Base-by-base conservation (phyloP, 2,329 filamentous ascomycete genomes). In the Escovopsis weberi region DNA sequence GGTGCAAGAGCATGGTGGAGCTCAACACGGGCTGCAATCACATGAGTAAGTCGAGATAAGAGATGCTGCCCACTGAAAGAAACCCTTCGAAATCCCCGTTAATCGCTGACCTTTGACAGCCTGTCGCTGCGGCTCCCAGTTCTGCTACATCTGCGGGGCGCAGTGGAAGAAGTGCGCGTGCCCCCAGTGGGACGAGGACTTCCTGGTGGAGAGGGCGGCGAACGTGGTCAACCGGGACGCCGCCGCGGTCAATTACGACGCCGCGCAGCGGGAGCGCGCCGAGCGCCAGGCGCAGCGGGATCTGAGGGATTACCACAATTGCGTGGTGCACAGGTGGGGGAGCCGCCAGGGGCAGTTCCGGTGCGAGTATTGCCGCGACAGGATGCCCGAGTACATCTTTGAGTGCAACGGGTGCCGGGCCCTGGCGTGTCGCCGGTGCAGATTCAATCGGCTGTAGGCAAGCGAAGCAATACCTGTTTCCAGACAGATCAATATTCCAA, bases 11-110 rank as follows among this genome's bases (percentile, higher is more conserved):
- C 0, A 32, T 77, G 7, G 62, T 78, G 0, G 70, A 75, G 52
- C 54, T 72, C 0, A 33, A 48, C 0, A 10, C 33, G 0, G 74
- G 75, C 1, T 78, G 74, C 45, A 61, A 69, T 40, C 72, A 78
- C 40, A 76, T 78, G 4, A 69, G 74, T 77, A 48, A 2, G 28
- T 30, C 10, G 6, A 30, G 6, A 10, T 10, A 6, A 30, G 10
- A 10, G 28, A 10, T 10, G 10, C 28, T 10, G 10, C 10, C 6
- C 28, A 30, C 28, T 6, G 28, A 6, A 15, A 15, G 15, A 15
- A 15, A 15, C 15, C 15, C 15, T 15, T 15, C 15, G 15, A 2
- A 15, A 15, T 15, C 15, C 15, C 15, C 15, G 15, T 15, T 15
- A 15, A 15, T 15, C 15, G 15, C 15, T 15, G 15, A 15, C 15